phyloP scores from a whole-genome alignment of 2,329 filamentous ascomycete genomes.

The Xylariomycetidae sp. region DNA sequence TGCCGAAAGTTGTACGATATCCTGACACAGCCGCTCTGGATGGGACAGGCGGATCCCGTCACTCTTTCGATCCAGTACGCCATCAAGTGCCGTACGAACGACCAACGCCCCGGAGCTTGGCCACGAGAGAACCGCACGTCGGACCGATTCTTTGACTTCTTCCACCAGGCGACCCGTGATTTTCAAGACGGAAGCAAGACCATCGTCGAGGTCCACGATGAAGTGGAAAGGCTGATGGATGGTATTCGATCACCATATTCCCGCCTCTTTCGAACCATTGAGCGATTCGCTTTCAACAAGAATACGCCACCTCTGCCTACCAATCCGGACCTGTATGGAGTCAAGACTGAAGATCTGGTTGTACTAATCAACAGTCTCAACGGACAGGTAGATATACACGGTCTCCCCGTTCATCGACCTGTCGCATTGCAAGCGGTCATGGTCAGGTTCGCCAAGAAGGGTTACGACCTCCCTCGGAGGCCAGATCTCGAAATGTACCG shows the following conservation, averaged over 20 bases:
- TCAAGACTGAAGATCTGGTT: neutral
- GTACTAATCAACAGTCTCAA: neutral
- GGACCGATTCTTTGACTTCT: conserved; percentile 4
- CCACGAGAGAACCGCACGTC: conserved; percentile 3
- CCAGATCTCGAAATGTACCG: neutral
- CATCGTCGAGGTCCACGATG: neutral
- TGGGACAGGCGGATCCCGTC: conserved; percentile 3
- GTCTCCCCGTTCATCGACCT: neutral
- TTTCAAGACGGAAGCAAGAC: conserved; percentile 3
- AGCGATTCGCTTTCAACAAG: neutral
- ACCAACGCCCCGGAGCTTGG: conserved; percentile 7
- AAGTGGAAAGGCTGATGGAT: neutral
- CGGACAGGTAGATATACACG: neutral
- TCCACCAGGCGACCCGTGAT: neutral
- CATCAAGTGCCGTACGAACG: conserved; percentile 8
- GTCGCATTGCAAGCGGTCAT: neutral
- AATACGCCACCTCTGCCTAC: neutral
- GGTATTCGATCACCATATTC: neutral
- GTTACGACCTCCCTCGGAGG: neutral
- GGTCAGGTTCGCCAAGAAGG: neutral
- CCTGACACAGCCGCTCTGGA: conserved; percentile 2
- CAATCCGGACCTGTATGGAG: neutral
- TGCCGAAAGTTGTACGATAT: conserved; percentile 1
- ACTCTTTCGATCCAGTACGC: conserved; percentile 5
- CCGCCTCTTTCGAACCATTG: conserved; percentile 1